Evolutionary conservation across 495 filamentous ascomycete genomes (phyloP).

Genomic region (Cercophora sp.): DNA sequence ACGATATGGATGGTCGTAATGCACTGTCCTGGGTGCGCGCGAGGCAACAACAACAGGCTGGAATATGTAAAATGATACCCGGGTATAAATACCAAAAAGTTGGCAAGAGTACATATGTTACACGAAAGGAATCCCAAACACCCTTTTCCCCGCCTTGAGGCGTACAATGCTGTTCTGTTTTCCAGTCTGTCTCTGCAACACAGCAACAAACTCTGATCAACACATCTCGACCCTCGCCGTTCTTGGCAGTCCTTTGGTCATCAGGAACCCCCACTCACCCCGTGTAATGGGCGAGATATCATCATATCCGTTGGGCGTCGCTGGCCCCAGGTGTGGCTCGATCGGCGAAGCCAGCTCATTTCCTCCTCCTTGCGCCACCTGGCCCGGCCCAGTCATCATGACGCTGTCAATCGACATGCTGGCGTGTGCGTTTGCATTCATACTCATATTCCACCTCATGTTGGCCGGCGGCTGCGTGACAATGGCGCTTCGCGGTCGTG

Average conservation of each 20-base stretch:
- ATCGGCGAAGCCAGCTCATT: background rate
- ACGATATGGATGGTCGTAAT: conserved; percentile 69
- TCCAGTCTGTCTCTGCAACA: background rate
- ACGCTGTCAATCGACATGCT: conserved; percentile 35
- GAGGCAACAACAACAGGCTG: too few relatives aligned
- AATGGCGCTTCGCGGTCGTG: conserved; percentile 29
- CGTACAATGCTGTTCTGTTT: background rate
- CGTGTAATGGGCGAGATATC: conserved; percentile 53
- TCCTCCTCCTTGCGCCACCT: too few relatives aligned
- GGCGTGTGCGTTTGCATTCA: background rate
- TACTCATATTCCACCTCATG: conserved; percentile 14
- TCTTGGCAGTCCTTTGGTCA: conserved; percentile 24
- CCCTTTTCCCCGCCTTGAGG: background rate
- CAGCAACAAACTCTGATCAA: too few relatives aligned
- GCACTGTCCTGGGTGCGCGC: background rate
- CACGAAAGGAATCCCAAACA: background rate
- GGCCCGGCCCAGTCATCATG: conserved; percentile 16
- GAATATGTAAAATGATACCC: too few relatives aligned
- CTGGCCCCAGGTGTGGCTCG: conserved; percentile 31
- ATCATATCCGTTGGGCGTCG: conserved; percentile 52
- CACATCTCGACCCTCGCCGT: conserved; percentile 35
- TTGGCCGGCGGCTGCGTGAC: background rate
- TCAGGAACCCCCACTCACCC: conserved; percentile 53
- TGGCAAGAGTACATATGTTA: too few relatives aligned
- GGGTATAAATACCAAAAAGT: too few relatives aligned